These are phyloP conservation scores for Fonsecaea pedrosoi DNA, from an alignment of 2,329 filamentous ascomycete species.

Conservation along the genomic window DNA sequence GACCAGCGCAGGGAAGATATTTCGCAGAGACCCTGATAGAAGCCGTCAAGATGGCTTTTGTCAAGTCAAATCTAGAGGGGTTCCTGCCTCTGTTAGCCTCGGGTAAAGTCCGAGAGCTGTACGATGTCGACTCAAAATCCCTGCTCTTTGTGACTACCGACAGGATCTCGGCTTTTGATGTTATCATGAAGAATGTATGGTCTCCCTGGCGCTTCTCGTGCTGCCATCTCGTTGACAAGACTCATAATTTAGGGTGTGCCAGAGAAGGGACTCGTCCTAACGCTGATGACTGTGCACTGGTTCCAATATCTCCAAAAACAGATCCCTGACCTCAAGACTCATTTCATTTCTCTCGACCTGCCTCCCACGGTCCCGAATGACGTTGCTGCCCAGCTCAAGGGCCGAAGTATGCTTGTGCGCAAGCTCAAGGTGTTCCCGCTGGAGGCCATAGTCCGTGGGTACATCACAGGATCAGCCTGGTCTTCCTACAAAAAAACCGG, in stretches of 20 bases:
- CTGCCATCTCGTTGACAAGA: constrained; percentile 41
- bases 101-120: constrained; percentile 83
- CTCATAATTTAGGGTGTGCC: constrained; percentile 65
- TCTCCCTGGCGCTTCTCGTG: constrained; percentile 51
- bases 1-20: not conserved
- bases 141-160: constrained; percentile 86
- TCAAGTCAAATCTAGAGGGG: constrained; percentile 50
- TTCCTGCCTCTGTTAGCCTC: constrained; percentile 61
- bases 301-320: constrained; percentile 65
- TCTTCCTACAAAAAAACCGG: constrained; percentile 74
- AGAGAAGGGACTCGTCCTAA: constrained; percentile 71
- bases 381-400: constrained; percentile 44
- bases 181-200: constrained; percentile 78
- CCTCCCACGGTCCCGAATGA: constrained; percentile 55
- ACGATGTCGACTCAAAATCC: constrained; percentile 70
- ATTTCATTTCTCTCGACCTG: constrained; percentile 66
- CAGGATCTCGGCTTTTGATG: constrained; percentile 94
- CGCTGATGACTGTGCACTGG: constrained; percentile 72
- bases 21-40: not conserved
- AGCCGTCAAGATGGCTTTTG: constrained; percentile 34
- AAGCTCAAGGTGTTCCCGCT: constrained; percentile 77
- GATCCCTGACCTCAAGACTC: constrained; percentile 66
- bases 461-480: constrained; percentile 87
- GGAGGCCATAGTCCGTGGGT: constrained; percentile 86
- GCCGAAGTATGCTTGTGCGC: constrained; percentile 78